A percentile compares a stretch with the other conserved stretches of the same genome.
These are phyloP conservation scores for Agroathelia rolfsii DNA, from an alignment of 1,284 basidiomycete genomes.

Conservation along the genomic window DNA sequence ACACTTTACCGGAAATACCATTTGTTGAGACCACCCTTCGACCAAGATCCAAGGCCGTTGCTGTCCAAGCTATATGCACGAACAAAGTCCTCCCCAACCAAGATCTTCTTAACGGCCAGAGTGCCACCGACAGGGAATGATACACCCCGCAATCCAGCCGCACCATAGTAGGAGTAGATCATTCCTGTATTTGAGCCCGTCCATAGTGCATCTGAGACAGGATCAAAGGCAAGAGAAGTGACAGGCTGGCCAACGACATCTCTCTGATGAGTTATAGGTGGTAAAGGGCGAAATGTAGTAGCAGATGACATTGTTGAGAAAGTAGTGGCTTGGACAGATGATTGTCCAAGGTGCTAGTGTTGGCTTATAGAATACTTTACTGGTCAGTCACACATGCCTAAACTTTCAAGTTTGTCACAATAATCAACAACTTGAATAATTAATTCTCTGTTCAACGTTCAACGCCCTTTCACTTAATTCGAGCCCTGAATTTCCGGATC, in stretches of 20 bases:
- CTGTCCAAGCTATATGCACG: constrained; percentile 49
- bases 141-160: constrained; percentile 59
- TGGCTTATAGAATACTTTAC: too few relatives aligned
- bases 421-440: too few relatives aligned
- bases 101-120: constrained; percentile 60
- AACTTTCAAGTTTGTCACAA: too few relatives aligned
- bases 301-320: too few relatives aligned
- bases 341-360: too few relatives aligned
- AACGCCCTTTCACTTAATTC: too few relatives aligned
- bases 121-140: constrained; percentile 65
- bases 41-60: constrained; percentile 63
- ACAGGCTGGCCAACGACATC: constrained; percentile 42
- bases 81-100: constrained; percentile 68
- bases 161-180: constrained; percentile 66
- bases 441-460: too few relatives aligned
- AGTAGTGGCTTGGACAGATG: too few relatives aligned
- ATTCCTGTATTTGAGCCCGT: constrained; percentile 69
- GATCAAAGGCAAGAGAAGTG: constrained; percentile 79
- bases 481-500: too few relatives aligned
- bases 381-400: too few relatives aligned
- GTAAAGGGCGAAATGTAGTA: constrained; percentile 27
- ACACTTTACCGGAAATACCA: constrained; percentile 62
- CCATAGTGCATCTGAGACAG: constrained; percentile 86
- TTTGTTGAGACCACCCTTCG: constrained; percentile 73
- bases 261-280: constrained; percentile 26